Evolutionary conservation across 441 rosid species (phyloP), one percentile per base, ranked within the genome.

Genomic region (Populus hybrid): DNA sequence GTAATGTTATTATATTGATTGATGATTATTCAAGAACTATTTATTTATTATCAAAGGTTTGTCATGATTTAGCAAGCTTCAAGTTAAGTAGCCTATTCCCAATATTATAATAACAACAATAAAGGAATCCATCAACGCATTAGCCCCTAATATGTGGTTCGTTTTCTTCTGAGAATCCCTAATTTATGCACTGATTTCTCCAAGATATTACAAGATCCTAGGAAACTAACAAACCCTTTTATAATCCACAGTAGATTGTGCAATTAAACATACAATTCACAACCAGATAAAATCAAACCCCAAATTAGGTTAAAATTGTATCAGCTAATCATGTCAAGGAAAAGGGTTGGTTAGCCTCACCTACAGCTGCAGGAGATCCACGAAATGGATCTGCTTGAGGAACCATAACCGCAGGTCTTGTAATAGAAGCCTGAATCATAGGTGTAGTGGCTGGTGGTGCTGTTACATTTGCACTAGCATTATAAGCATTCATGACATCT

Each of bases 401-500:
- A 87, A 68, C 65, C 65, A 67, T 68, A n/a, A 69, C 69, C 2
- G 50, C 68, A 6, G 89, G n/a, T 23, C 77, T 82, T 26, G 81
- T 29, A 1, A 72, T 35, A 24, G 79, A 76, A 24, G 84, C 82
- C 56, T 79, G 87, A 33, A 85, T 77, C 66, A 71, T 28, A 2
- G 88, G 88, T 12, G 81, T 61, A 50, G 89, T 59, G 20, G 80
- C 35, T 56, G 63, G 9, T 7, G 63, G 23, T 56, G 50, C 50
- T 21, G 80, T 53, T 28, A 79, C 28, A 23, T 7, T 50, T 3
- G 73, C 78, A 76, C 79, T 74, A 12, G 89, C 77, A 76, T 94
- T 95, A 81, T 89, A 94, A 75, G 76, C 74, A 38, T 85, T 90
- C 97, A 94, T 90, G 2, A 85, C 97, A 68, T 84, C 84, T 72